phyloP scores from a whole-genome alignment of 2,329 filamentous ascomycete species.

The Scortechinia acanthostroma region DNA sequence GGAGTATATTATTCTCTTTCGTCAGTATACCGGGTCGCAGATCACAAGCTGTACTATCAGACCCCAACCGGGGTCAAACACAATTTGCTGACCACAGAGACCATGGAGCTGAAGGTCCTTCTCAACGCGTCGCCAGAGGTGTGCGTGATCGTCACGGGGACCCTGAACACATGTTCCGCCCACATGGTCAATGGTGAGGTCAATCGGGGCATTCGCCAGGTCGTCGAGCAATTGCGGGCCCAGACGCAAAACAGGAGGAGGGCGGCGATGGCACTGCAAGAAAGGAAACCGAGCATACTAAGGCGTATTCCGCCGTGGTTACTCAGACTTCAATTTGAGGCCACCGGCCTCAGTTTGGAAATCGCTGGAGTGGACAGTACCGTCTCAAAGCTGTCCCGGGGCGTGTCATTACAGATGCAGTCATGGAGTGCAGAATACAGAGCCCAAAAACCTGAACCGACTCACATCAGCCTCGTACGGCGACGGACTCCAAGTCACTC shows the following conservation, averaged over 20 bases:
- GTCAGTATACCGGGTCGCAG: slow-evolving; percentile 57
- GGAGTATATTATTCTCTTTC: slow-evolving; percentile 60
- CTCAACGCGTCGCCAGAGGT: slow-evolving; percentile 62
- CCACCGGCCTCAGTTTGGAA: slow-evolving; percentile 63
- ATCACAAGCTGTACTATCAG: slow-evolving; percentile 68
- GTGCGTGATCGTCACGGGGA: slow-evolving; percentile 56
- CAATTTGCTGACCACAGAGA: slow-evolving; percentile 60
- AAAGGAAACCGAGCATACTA: slow-evolving; percentile 42
- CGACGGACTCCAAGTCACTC: slow-evolving; percentile 43
- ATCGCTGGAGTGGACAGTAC: slow-evolving; percentile 62
- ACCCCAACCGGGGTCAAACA: slow-evolving; percentile 59
- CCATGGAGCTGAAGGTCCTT: slow-evolving; percentile 59
- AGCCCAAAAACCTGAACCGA: slow-evolving; percentile 44
- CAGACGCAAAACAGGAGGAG: slow-evolving; percentile 39
- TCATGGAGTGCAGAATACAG: slow-evolving; percentile 67
- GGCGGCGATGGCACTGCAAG: slow-evolving; percentile 20
- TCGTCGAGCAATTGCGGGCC: slow-evolving; percentile 55
- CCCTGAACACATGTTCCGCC: slow-evolving; percentile 61
- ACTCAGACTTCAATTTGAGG: slow-evolving; percentile 59
- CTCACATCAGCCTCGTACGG: slow-evolving; percentile 20
- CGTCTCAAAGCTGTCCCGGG: slow-evolving; percentile 59
- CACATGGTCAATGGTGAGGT: slow-evolving; percentile 67
- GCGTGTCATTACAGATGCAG: slow-evolving; percentile 62
- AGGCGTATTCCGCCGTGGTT: slow-evolving; percentile 61
- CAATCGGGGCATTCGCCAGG: slow-evolving; percentile 63